Evolutionary conservation across 345 rosid species (phyloP).

Genomic region (Lepidium africanum): DNA sequence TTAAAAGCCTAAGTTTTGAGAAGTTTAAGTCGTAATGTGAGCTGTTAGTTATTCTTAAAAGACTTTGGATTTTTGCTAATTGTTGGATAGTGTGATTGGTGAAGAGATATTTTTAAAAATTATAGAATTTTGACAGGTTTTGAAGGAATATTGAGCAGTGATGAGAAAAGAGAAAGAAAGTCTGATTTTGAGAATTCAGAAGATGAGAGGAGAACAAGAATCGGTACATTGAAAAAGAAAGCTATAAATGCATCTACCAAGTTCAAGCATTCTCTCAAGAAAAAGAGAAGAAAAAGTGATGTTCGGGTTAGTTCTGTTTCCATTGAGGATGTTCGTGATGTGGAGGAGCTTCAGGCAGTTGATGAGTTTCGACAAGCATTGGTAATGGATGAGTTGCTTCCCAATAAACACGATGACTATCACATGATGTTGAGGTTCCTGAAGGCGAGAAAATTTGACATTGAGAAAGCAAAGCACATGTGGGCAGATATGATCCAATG

Average conservation of each 20-base stretch:
- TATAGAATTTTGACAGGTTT: conserved; percentile 45
- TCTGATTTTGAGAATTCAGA: conserved; percentile 98
- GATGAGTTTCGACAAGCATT: conserved; percentile 80
- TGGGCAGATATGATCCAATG: conserved; percentile 99
- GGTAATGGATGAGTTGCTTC: conserved; percentile 86
- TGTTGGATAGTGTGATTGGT: background rate
- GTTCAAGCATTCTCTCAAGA: conserved; percentile 87
- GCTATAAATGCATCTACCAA: conserved; percentile 86
- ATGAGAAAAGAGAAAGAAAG: conserved; percentile 86
- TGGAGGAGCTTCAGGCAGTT: conserved; percentile 78
- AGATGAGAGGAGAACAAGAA: conserved; percentile 94
- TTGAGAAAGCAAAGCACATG: conserved; percentile 93
- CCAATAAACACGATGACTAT: conserved; percentile 70
- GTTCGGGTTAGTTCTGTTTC: conserved; percentile 96
- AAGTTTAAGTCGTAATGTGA: background rate
- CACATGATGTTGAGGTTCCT: conserved; percentile 88
- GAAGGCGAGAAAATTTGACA: conserved; percentile 90
- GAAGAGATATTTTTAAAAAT: background rate
- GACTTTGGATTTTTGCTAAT: background rate
- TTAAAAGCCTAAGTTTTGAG: background rate
- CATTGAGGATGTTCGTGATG: conserved; percentile 92
- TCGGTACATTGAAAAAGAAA: conserved; percentile 88
- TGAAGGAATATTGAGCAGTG: conserved; percentile 85
- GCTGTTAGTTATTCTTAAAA: background rate
- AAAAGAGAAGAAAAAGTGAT: conserved; percentile 80